Evolutionary conservation across 2,329 filamentous ascomycete genomes (phyloP), one percentile per base, ranked within the genome.

Genomic region (Aspergillus sp.): DNA sequence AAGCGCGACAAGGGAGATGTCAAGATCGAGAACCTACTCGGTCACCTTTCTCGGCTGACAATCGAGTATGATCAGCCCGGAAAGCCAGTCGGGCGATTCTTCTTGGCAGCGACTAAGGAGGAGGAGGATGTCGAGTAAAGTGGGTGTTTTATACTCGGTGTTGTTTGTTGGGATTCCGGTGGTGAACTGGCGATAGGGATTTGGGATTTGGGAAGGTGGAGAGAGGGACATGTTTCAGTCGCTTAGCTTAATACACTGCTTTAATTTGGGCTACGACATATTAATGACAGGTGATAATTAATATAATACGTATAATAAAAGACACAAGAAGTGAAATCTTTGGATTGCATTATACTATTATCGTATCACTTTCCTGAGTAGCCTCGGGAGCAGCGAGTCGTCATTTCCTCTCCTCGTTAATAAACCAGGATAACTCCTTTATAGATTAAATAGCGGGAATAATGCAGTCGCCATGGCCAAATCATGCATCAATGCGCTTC

Each of bases 1-100:
- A 77, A 76, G 68, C 75, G 79, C 31, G 77, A 70, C 62, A 77
- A 76, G 60, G 76, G 78, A 19, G 79, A 82, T 59, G 75, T 80
- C 49, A 76, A 79, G 62, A 79, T 82, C 64, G 79, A 82, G 72
- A 82, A 78, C 63, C 69, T 82, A 55, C 72, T 82, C 39, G 77
- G 73, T 15, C 79, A 81, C 60, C 72, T 82, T 44, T 70, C 78
- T 57, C 78, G 80, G 53, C 68, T 82, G 37, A 78, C 77, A 15
- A 61, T 82, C 50, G 79, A 82, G 66, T 80, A 82, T 61, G 79
- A 82, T 65, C 70, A 74, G 54, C 76, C 78, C 46, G 77, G 77
- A 8, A 72, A 76, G 64, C 72, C 76, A 15, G 75, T 75, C 53
- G 74, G 76, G 21, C 72, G 76, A 27, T 79, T 73, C 69, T 73